Percentiles rank a stretch among this genome's conserved stretches.
These are phyloP conservation scores for Hypoxylon sp. DNA, from an alignment of 2,329 filamentous ascomycete genomes.

Conservation along the genomic window DNA sequence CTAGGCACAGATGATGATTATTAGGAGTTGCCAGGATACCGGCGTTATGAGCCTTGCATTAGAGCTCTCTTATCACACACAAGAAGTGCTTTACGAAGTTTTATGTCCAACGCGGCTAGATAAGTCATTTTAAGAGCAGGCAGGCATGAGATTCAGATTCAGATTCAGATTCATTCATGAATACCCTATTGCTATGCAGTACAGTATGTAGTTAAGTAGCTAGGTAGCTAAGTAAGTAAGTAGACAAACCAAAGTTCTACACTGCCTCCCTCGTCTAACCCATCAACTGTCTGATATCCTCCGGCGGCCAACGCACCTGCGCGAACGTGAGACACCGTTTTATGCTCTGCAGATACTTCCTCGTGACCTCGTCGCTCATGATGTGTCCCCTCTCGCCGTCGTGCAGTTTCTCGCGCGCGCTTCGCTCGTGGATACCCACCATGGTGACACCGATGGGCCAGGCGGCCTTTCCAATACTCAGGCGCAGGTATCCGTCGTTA, in stretches of 20 bases:
- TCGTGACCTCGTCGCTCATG: slow-evolving; percentile 93
- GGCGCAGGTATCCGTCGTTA: slow-evolving; percentile 90
- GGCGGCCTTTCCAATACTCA: slow-evolving; percentile 95
- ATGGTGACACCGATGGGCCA: slow-evolving; percentile 99
- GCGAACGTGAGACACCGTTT: slow-evolving; percentile 97
- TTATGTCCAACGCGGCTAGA: slow-evolving; percentile 3
- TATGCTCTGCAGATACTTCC: slow-evolving; percentile 97
- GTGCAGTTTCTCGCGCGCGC: slow-evolving; percentile 93
- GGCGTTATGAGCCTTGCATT: slow-evolving; percentile 27
- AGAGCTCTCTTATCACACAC: too few relatives aligned
- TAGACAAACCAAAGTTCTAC: slow-evolving; percentile 20
- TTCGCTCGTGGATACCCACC: slow-evolving; percentile 99
- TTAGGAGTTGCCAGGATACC: slow-evolving; percentile 31
- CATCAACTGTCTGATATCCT: slow-evolving; percentile 94
- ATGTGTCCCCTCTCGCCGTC: slow-evolving; percentile 90
- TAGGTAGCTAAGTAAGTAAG: slow-evolving; percentile 7
- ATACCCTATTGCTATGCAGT: slow-evolving; percentile 16
- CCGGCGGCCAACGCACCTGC: slow-evolving; percentile 94
- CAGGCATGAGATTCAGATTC: too few relatives aligned
- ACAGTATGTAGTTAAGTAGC: neutral
- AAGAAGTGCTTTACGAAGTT: slow-evolving; percentile 10
- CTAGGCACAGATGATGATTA: neutral
- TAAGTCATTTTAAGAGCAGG: slow-evolving; percentile 1
- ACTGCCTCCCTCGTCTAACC: slow-evolving; percentile 62
- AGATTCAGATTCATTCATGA: too few relatives aligned